phyloP scores from a whole-genome alignment of 2,329 filamentous ascomycete species.

The Colletotrichum australisinense region DNA sequence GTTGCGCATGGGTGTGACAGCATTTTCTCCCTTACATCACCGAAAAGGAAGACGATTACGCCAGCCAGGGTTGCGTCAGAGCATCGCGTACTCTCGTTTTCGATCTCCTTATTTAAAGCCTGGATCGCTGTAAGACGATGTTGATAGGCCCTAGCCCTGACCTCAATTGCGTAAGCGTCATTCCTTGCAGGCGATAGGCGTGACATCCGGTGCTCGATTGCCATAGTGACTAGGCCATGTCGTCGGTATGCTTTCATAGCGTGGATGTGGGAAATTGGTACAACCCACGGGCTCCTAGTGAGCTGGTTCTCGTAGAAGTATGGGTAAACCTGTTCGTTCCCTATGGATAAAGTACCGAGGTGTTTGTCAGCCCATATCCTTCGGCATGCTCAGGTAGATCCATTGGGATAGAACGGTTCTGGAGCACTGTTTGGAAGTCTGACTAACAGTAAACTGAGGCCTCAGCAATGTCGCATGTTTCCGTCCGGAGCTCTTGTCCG shows the following conservation, averaged over 20 bases:
- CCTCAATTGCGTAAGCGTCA: slow-evolving; percentile 28
- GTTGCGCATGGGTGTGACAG: background rate
- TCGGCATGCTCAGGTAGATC: background rate
- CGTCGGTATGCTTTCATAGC: background rate
- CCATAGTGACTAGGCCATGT: slow-evolving; percentile 43
- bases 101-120: slow-evolving; percentile 44
- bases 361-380: background rate
- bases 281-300: slow-evolving; percentile 19
- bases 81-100: slow-evolving; percentile 34
- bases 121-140: slow-evolving; percentile 45
- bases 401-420: background rate
- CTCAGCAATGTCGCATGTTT: slow-evolving; percentile 26
- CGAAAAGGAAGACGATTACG: slow-evolving; percentile 20
- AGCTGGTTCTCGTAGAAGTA: slow-evolving; percentile 11
- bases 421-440: background rate
- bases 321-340: slow-evolving; percentile 27
- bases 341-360: background rate
- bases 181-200: slow-evolving; percentile 26
- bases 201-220: slow-evolving; percentile 47
- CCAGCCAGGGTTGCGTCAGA: background rate
- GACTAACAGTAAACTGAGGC: slow-evolving; percentile 29
- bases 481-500: slow-evolving; percentile 10
- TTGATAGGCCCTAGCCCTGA: slow-evolving; percentile 42
- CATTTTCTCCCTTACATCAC: background rate
- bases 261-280: background rate